Percentiles rank a stretch among this genome's conserved stretches.
phyloP scores from a whole-genome alignment of 2,329 filamentous ascomycete species.

The Colletotrichum zoysiae region DNA sequence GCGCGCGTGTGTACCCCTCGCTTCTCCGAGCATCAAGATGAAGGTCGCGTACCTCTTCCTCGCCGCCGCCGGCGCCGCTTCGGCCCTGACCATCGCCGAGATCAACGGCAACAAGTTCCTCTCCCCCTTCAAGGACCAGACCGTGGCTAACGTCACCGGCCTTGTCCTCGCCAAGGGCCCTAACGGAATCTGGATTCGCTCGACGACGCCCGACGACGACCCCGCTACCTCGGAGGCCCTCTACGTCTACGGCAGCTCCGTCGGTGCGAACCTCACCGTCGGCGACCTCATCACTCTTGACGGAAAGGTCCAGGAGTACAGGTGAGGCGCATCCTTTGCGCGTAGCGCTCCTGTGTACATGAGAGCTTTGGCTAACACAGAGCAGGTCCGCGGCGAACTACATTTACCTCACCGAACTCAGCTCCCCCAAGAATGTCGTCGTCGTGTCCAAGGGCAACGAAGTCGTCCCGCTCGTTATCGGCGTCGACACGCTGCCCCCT shows the following conservation, averaged over 20 bases:
- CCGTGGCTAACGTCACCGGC: conserved; percentile 70
- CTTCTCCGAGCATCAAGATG: conserved; percentile 45
- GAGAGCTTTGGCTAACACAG: conserved; percentile 41
- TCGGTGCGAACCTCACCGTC: conserved; percentile 65
- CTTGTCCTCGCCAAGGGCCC: conserved; percentile 74
- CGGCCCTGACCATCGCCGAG: conserved; percentile 65
- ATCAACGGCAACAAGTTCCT: conserved; percentile 77
- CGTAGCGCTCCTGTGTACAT: not conserved
- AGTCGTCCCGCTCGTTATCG: conserved; percentile 71
- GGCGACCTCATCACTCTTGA: conserved; percentile 73
- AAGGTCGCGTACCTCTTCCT: conserved; percentile 49
- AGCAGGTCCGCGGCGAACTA: conserved; percentile 66
- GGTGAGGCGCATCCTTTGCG: conserved; percentile 52
- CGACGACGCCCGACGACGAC: conserved; percentile 67
- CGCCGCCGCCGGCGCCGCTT: conserved; percentile 47
- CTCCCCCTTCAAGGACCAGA: conserved; percentile 69
- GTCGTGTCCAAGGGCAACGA: conserved; percentile 66
- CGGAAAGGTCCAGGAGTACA: conserved; percentile 69
- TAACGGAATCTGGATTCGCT: conserved; percentile 74
- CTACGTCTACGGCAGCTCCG: conserved; percentile 71
- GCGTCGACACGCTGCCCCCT: conserved; percentile 66
- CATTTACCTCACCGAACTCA: conserved; percentile 74
- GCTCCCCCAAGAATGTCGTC: conserved; percentile 64
- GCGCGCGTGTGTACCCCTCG: not conserved
- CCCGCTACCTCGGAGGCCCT: conserved; percentile 72